These are phyloP conservation scores for Erysiphe neolycopersici DNA, from an alignment of 2,329 filamentous ascomycete species.

Conservation along the genomic window DNA sequence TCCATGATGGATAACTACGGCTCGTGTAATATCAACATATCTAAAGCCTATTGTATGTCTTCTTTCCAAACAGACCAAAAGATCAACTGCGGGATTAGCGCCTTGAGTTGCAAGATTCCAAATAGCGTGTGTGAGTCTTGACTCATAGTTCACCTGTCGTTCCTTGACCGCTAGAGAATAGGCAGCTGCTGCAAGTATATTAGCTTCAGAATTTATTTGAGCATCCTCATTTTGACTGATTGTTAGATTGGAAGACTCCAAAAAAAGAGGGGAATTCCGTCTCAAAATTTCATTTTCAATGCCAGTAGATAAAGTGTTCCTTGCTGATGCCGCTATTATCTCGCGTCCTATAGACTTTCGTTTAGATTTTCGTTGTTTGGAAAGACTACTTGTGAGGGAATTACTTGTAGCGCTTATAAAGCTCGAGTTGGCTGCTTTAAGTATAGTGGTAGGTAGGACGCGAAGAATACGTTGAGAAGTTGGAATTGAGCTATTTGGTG, in stretches of 20 bases:
- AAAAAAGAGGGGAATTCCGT: constrained; percentile 10
- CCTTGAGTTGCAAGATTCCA: constrained; percentile 82
- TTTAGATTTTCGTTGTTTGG: constrained; percentile 36
- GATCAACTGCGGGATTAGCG: constrained; percentile 79
- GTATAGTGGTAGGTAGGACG: constrained; percentile 64
- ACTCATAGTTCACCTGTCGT: constrained; percentile 52
- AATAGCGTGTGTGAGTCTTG: constrained; percentile 67
- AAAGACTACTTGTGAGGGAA: constrained; percentile 53
- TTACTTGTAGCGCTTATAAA: constrained; percentile 85
- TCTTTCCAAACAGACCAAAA: constrained; percentile 77
- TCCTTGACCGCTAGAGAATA: constrained; percentile 41
- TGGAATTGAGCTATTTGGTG: constrained; percentile 65
- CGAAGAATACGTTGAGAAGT: constrained; percentile 78
- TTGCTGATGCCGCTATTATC: constrained; percentile 12
- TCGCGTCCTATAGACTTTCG: constrained; percentile 23
- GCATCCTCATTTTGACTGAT: constrained; percentile 8
- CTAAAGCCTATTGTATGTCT: constrained; percentile 81
- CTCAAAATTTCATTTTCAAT: constrained; percentile 12
- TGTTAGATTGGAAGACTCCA: constrained; percentile 8
- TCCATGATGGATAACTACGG: constrained; percentile 85
- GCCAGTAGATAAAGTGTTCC: constrained; percentile 15
- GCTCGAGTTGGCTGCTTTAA: constrained; percentile 84
- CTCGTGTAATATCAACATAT: constrained; percentile 82
- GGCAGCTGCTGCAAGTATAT: constrained; percentile 22
- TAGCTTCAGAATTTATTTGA: constrained; percentile 12